Conservation (phyloP, 768 basidiomycete genomes). For the Suillus alpinus region DNA sequence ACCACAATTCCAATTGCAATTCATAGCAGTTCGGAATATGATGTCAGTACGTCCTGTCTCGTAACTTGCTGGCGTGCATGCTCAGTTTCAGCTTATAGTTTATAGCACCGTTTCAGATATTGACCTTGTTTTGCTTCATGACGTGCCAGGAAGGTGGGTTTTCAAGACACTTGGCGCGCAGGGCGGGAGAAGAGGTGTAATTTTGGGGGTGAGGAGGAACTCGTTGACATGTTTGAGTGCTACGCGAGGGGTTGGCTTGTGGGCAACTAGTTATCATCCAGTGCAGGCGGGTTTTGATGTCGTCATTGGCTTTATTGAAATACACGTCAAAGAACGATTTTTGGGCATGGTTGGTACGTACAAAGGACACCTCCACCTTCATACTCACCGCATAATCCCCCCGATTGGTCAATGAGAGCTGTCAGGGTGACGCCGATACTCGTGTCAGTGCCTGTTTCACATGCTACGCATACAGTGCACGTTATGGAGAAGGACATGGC, state of each 20-base stretch:
- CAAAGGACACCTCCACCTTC: conserved; percentile 13
- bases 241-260: conserved; percentile 77
- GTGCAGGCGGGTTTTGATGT: conserved; percentile 73
- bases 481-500: conserved; percentile 44
- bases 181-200: neutral
- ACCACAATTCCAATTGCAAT: too few relatives aligned
- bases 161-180: neutral
- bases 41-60: too few relatives aligned
- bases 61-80: conserved; percentile 54
- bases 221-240: conserved; percentile 82
- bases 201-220: conserved; percentile 35
- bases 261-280: conserved; percentile 81
- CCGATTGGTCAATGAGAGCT: conserved; percentile 55
- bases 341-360: conserved; percentile 12
- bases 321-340: neutral
- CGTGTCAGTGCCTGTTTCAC: conserved; percentile 57
- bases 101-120: conserved; percentile 46
- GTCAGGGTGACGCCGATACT: conserved; percentile 63
- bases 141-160: neutral
- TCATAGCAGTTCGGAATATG: too few relatives aligned
- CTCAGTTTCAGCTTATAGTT: conserved; percentile 57
- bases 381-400: conserved; percentile 23
- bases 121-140: conserved; percentile 12
- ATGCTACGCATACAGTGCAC: conserved; percentile 47
- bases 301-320: conserved; percentile 45